Conservation (phyloP, 257 asterid genomes). For the Solanum etuberosum region DNA sequence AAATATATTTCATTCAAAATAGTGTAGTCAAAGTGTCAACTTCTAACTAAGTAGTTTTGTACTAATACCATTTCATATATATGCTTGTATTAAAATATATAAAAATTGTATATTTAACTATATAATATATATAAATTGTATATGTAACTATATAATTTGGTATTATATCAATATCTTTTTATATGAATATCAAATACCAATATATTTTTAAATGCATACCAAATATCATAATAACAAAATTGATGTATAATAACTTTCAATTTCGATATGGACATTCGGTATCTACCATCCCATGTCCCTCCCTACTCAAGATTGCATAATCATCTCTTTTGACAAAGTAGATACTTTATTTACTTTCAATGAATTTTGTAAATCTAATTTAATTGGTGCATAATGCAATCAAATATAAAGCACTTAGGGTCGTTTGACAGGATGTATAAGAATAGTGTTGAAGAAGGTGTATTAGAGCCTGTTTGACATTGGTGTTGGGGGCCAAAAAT, state of each 20-base stretch:
- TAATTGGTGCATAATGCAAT: not conserved
- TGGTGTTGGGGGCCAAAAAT: no score
- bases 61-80: no score
- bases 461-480: no score
- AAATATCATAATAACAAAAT: no score
- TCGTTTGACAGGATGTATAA: not conserved
- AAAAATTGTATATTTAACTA: not conserved
- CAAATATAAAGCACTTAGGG: not conserved
- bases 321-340: not conserved
- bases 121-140: no score
- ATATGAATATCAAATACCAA: not conserved
- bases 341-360: not conserved
- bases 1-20: not conserved
- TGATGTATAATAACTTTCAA: not conserved
- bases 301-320: not conserved
- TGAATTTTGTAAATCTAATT: not conserved
- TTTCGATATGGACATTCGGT: not conserved
- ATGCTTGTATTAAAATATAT: not conserved
- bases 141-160: not conserved
- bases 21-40: not conserved
- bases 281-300: not conserved
- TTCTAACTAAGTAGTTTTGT: not conserved
- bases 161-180: no score
- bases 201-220: not conserved
- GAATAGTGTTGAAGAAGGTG: not conserved